Evolutionary conservation across 2,329 filamentous ascomycete genomes (phyloP).

Genomic region (Colletotrichum brevisporum): DNA sequence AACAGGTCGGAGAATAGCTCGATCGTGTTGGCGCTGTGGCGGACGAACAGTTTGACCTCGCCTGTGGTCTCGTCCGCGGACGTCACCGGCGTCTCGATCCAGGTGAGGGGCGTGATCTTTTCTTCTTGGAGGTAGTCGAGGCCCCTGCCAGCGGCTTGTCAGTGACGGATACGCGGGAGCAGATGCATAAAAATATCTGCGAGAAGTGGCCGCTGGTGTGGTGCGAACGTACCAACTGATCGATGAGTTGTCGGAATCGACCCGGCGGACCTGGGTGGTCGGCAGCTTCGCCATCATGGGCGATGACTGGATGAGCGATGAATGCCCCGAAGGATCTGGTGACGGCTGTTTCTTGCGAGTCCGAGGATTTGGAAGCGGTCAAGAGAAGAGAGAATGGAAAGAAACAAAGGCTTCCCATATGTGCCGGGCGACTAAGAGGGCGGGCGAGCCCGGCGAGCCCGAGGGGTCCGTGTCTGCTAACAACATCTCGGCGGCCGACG

Average conservation of each 20-base stretch:
- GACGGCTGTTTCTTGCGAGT: slow-evolving; percentile 22
- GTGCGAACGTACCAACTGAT: slow-evolving; percentile 15
- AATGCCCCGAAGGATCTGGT: not conserved
- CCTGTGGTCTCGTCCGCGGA: slow-evolving; percentile 23
- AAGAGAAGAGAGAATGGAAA: not conserved
- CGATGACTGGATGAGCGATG: slow-evolving; percentile 1
- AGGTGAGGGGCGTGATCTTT: slow-evolving; percentile 36
- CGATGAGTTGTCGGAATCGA: slow-evolving; percentile 28
- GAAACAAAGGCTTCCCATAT: slow-evolving; percentile 2
- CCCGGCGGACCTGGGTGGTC: slow-evolving; percentile 29
- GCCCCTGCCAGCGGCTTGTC: slow-evolving; percentile 9
- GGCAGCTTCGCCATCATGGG: slow-evolving; percentile 33
- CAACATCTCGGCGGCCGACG: not conserved
- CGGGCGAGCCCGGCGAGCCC: not conserved
- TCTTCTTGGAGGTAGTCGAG: slow-evolving; percentile 38
- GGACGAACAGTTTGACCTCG: slow-evolving; percentile 27
- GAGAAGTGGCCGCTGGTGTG: not conserved
- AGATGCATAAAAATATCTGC: not conserved
- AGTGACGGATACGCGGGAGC: not conserved
- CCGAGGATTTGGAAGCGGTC: not conserved
- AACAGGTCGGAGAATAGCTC: slow-evolving; percentile 74
- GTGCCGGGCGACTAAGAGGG: not conserved
- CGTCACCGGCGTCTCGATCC: slow-evolving; percentile 36
- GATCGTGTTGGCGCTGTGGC: slow-evolving; percentile 64
- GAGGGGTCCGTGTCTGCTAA: slow-evolving; percentile 1